Base-by-base conservation (phyloP, 495 filamentous ascomycete species). In the Xylaria intraflava region DNA sequence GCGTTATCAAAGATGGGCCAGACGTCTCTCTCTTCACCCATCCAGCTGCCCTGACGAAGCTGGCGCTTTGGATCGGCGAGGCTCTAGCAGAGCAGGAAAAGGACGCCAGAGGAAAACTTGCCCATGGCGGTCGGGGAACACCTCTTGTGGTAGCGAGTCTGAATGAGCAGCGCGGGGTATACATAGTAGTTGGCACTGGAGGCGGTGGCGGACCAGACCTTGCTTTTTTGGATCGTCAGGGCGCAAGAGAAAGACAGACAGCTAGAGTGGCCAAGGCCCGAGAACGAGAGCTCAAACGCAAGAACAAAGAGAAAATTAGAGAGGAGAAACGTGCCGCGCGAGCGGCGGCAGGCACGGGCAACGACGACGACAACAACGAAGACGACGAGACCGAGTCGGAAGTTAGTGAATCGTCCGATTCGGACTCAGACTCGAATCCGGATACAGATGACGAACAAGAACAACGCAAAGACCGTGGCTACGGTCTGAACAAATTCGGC, bases 31-130 rank as follows among this genome's bases (percentile, higher is more conserved):
- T 95, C 8, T 98, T 98, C 69, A 87, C 85, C 6, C 91, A 96
- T 60, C 90, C 93, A 0, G 87, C 88, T 3, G 94, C 94, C 9
- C 71, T 98, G 49, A 92, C 88, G 2, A 96, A 97, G 67, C 76
- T 98, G 9, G 90, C 90, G 0, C 73, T 95, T 2, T 98, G 93
- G 93, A 79, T 97, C 50, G 89, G 88, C 14, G 92, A 97, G 71
- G 93, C 94, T 2, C 85, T 97, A 36, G 81, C 83, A 8, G 93
- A 95, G 62, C 84, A 91, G 58, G 93, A 96, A 62, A 81, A 81
- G 22, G 89, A 94, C 38, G 75, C 70, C 1, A 80, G 79, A 14
- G 84, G 87, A 14, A 86, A 83, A 56, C 74, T 83, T 17, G 77
- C 81, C 1, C 82, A 83, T 46, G 79, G 82, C 7, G 87, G 87